A percentile compares a stretch with the other conserved stretches of the same genome.
Evolutionary conservation across 305 asterid genomes (phyloP).

Genomic region (Solanum hybrid): DNA sequence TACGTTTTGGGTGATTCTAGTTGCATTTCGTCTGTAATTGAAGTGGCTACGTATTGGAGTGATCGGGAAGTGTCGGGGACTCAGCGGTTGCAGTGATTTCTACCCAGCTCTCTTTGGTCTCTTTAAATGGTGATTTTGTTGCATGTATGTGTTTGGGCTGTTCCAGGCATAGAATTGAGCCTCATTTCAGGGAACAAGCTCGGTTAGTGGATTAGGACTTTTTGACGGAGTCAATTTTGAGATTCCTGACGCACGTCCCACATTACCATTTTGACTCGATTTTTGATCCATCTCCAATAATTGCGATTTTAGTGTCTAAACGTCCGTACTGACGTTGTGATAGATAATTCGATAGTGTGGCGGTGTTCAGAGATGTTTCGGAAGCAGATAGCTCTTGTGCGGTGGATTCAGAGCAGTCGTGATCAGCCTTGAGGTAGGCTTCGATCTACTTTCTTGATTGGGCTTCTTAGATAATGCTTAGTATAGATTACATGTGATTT

Average conservation of each 20-base stretch:
- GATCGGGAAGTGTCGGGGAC: neutral
- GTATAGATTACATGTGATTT: neutral
- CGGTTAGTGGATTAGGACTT: neutral
- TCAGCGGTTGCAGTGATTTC: neutral
- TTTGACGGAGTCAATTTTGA: neutral
- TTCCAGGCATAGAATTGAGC: neutral
- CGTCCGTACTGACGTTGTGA: neutral
- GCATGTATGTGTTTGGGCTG: neutral
- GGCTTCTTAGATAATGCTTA: neutral
- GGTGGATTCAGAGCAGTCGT: neutral
- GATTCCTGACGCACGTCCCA: neutral
- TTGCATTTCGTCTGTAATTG: neutral
- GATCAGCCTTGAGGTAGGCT: neutral
- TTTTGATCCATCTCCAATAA: neutral
- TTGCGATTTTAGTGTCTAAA: neutral
- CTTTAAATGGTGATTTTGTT: neutral
- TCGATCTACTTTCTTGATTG: neutral
- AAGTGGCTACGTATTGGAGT: neutral
- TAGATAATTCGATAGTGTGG: neutral
- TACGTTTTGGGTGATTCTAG: neutral
- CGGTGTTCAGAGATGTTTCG: neutral
- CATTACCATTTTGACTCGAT: neutral
- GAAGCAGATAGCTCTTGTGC: neutral
- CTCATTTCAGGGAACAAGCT: neutral
- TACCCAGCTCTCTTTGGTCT: neutral